Evolutionary conservation across 164 flowering plant genomes (phyloP).

Genomic region (Paratinospora sagittata): DNA sequence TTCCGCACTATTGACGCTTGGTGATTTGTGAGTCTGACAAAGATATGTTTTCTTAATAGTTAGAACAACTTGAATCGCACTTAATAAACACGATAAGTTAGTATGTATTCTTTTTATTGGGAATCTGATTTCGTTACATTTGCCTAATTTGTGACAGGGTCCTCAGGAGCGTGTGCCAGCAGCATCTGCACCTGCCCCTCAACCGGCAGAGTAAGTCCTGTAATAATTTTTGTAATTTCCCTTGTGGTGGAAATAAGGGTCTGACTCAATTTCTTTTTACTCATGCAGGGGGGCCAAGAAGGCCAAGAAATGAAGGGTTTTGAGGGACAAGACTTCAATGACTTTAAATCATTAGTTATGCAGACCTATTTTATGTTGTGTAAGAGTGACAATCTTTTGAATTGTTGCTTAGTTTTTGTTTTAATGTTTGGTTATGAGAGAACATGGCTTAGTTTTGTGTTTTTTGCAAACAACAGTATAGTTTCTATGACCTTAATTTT

Average conservation of each 20-base stretch:
- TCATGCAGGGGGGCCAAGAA: conserved; percentile 33
- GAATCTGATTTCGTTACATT: not conserved
- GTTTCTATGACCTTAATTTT: not conserved
- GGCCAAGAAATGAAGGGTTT: conserved; percentile 29
- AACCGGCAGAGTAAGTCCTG: conserved; percentile 11
- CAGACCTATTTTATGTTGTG: not conserved
- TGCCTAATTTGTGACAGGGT: conserved; percentile 9
- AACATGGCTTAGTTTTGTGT: not conserved
- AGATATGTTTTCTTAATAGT: not conserved
- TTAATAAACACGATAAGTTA: not conserved
- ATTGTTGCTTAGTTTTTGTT: not conserved
- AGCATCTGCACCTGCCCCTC: conserved; percentile 17
- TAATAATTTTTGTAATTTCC: not conserved
- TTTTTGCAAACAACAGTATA: not conserved
- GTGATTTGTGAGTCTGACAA: too few relatives aligned
- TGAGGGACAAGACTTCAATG: not conserved
- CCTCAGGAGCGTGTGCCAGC: conserved; percentile 15
- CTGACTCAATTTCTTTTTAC: not conserved
- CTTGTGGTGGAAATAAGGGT: not conserved
- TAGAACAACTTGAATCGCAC: not conserved
- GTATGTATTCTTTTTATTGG: not conserved
- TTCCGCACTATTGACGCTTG: too few relatives aligned
- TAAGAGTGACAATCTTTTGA: not conserved
- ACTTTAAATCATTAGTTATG: not conserved
- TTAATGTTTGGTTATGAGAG: not conserved